Evolutionary conservation across 371 early-diverging fungal genomes (phyloP).

Genomic region (Mortierella polycephala): DNA sequence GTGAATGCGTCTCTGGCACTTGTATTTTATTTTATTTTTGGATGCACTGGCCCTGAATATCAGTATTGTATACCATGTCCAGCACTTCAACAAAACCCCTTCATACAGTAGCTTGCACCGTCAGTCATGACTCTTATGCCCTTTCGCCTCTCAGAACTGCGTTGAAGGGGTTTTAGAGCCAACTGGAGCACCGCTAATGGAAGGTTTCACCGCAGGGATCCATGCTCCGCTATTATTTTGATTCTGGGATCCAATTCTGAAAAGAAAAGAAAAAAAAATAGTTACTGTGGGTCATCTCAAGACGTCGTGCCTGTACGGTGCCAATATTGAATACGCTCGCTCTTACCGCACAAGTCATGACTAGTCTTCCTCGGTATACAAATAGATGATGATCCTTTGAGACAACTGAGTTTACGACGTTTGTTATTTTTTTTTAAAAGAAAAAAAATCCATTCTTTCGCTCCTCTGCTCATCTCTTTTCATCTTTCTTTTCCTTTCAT

Average conservation of each 20-base stretch:
- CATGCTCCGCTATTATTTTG: slow-evolving; percentile 15
- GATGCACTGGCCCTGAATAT: background rate
- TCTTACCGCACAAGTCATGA: no score
- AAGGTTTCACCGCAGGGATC: background rate
- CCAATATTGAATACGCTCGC: no score
- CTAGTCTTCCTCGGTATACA: no score
- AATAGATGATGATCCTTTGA: no score
- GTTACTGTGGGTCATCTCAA: no score
- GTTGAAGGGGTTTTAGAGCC: background rate
- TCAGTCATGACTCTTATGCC: slow-evolving; percentile 30
- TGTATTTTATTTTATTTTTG: no score
- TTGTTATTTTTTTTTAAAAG: no score
- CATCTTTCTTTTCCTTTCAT: background rate
- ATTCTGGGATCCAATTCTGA: slow-evolving; percentile 30
- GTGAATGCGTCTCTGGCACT: no score
- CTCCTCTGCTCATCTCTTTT: slow-evolving; percentile 7
- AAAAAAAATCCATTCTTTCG: background rate
- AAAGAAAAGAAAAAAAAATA: background rate
- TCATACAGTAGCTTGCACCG: slow-evolving; percentile 9
- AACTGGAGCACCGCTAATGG: no score
- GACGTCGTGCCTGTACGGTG: no score
- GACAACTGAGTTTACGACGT: no score
- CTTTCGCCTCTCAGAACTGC: slow-evolving; percentile 17
- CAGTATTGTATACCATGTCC: background rate
- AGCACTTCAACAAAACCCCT: slow-evolving; percentile 11